Evolutionary conservation across 768 basidiomycete species (phyloP).

Genomic region (Leccinum aurantiacum): DNA sequence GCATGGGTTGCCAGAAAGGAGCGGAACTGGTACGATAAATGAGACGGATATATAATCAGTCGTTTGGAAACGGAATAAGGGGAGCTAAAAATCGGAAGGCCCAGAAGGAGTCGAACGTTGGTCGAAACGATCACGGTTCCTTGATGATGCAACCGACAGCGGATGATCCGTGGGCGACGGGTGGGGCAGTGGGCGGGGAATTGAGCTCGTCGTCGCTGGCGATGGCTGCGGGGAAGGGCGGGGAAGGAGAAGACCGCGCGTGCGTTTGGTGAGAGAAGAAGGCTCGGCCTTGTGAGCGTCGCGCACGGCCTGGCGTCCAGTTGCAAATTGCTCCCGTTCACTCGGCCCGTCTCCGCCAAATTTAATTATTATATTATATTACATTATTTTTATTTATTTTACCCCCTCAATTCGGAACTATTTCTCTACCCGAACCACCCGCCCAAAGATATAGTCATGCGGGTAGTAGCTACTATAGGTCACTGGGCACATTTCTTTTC

Average conservation of each 20-base stretch:
- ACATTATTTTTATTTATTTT: neutral
- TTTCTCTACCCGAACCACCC: slow-evolving; percentile 1
- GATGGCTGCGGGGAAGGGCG: slow-evolving; percentile 1
- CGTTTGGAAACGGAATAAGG: slow-evolving; percentile 18
- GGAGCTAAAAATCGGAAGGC: slow-evolving; percentile 11
- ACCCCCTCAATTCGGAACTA: slow-evolving; percentile 9
- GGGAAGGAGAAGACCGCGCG: slow-evolving; percentile 8
- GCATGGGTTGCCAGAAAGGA: slow-evolving; percentile 38
- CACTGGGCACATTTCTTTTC: slow-evolving; percentile 7
- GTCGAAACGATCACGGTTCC: slow-evolving; percentile 31
- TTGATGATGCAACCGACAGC: slow-evolving; percentile 25
- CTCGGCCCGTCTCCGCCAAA: slow-evolving; percentile 20
- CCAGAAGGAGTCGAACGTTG: slow-evolving; percentile 15
- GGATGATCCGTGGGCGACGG: slow-evolving; percentile 23
- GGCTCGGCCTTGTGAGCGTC: slow-evolving; percentile 20
- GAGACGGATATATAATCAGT: slow-evolving; percentile 22
- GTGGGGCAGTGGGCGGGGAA: neutral
- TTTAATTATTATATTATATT: neutral
- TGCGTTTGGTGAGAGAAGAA: slow-evolving; percentile 23
- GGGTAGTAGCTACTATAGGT: neutral
- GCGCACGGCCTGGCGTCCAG: slow-evolving; percentile 13
- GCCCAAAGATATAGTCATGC: slow-evolving; percentile 2
- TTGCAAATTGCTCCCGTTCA: slow-evolving; percentile 25
- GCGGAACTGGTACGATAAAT: slow-evolving; percentile 8
- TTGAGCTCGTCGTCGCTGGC: slow-evolving; percentile 13